These are phyloP conservation scores for Metarhizium guizhouense DNA, from an alignment of 2,329 filamentous ascomycete genomes.

Conservation along the genomic window DNA sequence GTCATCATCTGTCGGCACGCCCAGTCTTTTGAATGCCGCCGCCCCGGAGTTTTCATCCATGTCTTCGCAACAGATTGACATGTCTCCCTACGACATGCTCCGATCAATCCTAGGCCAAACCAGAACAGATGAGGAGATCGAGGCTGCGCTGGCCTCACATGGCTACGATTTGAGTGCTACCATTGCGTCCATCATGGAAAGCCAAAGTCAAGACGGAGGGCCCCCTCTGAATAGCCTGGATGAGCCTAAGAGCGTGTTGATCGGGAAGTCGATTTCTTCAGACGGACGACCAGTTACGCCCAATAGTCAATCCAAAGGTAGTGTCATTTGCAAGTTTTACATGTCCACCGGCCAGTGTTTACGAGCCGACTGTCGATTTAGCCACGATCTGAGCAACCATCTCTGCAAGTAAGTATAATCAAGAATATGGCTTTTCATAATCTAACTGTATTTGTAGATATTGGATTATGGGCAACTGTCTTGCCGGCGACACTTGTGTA, in stretches of 20 bases:
- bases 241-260: constrained; percentile 61
- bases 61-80: constrained; percentile 65
- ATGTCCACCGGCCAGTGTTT: constrained; percentile 92
- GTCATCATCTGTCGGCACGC: constrained; percentile 61
- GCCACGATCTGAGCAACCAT: constrained; percentile 90
- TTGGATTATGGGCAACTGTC: constrained; percentile 91
- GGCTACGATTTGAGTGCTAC: constrained; percentile 91
- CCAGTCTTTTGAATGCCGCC: constrained; percentile 66
- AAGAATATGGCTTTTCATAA: not conserved
- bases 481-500: constrained; percentile 87
- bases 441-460: constrained; percentile 49
- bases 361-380: constrained; percentile 91
- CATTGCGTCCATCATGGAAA: constrained; percentile 80
- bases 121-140: constrained; percentile 87
- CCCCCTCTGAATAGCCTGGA: constrained; percentile 27
- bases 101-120: constrained; percentile 87
- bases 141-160: constrained; percentile 78
- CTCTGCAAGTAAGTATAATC: constrained; percentile 80
- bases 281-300: constrained; percentile 70
- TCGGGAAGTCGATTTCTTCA: constrained; percentile 82
- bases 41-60: constrained; percentile 66
- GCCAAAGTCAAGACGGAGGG: constrained; percentile 37
- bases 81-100: constrained; percentile 97
- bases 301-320: constrained; percentile 65
- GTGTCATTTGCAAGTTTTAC: constrained; percentile 95